These are phyloP conservation scores for Staphylotrichum longicolle DNA, from an alignment of 495 filamentous ascomycete genomes.

Conservation along the genomic window DNA sequence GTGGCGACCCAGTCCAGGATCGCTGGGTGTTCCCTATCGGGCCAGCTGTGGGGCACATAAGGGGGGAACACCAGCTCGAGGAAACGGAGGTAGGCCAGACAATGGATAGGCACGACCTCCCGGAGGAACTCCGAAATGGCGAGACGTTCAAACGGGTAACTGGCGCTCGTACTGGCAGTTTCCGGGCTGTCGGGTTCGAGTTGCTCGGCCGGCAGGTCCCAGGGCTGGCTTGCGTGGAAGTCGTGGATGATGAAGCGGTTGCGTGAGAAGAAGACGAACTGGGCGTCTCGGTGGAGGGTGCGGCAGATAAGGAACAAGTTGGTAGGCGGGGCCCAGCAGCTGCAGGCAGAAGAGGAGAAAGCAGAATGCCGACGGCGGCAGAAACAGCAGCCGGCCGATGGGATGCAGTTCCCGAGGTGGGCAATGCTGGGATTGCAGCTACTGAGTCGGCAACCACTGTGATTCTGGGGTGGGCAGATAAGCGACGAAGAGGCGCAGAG, in stretches of 20 bases:
- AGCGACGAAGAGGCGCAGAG: background rate
- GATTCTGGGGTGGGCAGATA: background rate
- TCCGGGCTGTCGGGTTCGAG: too few relatives aligned
- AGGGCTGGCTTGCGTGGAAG: background rate
- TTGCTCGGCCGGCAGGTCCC: too few relatives aligned
- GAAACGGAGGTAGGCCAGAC: conserved; percentile 2
- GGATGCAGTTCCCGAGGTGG: too few relatives aligned
- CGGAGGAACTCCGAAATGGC: conserved; percentile 1
- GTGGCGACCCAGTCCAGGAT: conserved; percentile 4
- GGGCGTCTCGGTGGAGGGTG: background rate
- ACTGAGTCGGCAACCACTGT: background rate
- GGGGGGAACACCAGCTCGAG: conserved; percentile 8
- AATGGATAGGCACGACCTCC: conserved; percentile 4
- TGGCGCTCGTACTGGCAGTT: background rate
- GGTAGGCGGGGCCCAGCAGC: too few relatives aligned
- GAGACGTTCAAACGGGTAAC: background rate
- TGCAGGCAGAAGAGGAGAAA: too few relatives aligned
- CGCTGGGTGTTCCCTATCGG: background rate
- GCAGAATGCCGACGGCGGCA: background rate
- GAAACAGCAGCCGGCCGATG: background rate
- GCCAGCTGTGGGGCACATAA: conserved; percentile 1
- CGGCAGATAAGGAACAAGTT: conserved; percentile 3
- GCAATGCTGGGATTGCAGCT: background rate
- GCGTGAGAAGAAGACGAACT: conserved; percentile 8
- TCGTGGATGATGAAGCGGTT: conserved; percentile 10